A percentile compares a stretch with the other conserved stretches of the same genome.
phyloP scores from a whole-genome alignment of 2,329 filamentous ascomycete species.

The Ambrosiella cleistominuta region DNA sequence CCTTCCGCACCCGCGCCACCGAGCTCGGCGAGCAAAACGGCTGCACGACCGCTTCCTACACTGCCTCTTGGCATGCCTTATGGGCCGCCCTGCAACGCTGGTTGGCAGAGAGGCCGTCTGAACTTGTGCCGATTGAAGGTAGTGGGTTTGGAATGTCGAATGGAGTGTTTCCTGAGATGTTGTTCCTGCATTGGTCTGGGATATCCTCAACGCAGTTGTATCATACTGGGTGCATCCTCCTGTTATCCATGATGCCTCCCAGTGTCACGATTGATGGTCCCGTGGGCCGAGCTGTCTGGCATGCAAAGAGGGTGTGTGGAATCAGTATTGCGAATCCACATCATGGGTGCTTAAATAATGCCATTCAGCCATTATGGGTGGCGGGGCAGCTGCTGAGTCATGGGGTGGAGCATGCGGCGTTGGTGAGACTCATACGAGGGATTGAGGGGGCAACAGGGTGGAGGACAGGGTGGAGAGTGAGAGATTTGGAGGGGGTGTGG shows the following conservation, averaged over 20 bases:
- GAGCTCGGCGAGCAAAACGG: conserved; percentile 30
- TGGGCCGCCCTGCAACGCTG: conserved; percentile 35
- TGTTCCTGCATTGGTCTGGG: conserved; percentile 35
- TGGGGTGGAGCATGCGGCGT: conserved; percentile 23
- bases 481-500: conserved; percentile 29
- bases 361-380: conserved; percentile 39
- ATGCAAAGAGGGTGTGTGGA: conserved; percentile 36
- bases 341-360: conserved; percentile 37
- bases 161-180: conserved; percentile 31
- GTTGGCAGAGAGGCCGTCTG: conserved; percentile 27
- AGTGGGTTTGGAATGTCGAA: conserved; percentile 18
- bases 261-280: conserved; percentile 13
- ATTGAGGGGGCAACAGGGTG: conserved; percentile 36
- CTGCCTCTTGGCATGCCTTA: conserved; percentile 27
- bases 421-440: conserved; percentile 28
- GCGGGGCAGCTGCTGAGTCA: conserved; percentile 37
- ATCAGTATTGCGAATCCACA: conserved; percentile 39
- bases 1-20: conserved; percentile 29
- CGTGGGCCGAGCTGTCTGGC: conserved; percentile 31
- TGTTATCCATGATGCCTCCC: conserved; percentile 27
- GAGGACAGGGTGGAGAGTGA: conserved; percentile 35
- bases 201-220: conserved; percentile 41
- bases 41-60: conserved; percentile 24
- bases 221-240: conserved; percentile 35
- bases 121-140: conserved; percentile 28